Evolutionary conservation across 176 grass and related monocot species (phyloP), one percentile per base, ranked within the genome.

Genomic region (Pontederia crassipes): DNA sequence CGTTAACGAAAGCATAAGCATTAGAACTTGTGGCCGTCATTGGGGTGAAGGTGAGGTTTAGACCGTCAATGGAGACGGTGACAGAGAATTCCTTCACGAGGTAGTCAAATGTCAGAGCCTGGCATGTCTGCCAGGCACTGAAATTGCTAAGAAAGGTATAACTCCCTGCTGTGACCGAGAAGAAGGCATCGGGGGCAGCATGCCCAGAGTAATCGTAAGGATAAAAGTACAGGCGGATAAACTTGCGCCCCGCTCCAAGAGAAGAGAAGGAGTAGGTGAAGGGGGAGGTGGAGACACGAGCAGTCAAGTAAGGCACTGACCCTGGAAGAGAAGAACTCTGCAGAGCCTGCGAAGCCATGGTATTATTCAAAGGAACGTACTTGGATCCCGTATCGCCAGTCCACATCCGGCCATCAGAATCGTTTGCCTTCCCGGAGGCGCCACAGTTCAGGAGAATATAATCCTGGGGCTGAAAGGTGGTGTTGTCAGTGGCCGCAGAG

Each of bases 1-100:
- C 78, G 57, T 75, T 80, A n/a, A 80, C 48, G 55, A 80, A 80
- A 54, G 71, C 78, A 62, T 62, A 80, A 40, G 32, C 32, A 40
- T 40, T 40, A 16, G 71, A 64, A 10, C 54, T 48, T 1, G 46
- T 50, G 0, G 48, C 29, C 8, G 32, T 48, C 10, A 26, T 59
- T 28, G 78, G 66, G 8, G 52, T 4, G 57, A 70, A 70, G 9
- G 67, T 56, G 29, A 70, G 17, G 29, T 58, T 18, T 10, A 70
- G 54, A 8, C 16, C 26, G 1, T 9, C 35, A 56, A 26, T 57
- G 48, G 40, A 46, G 49, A 70, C 12, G 26, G 56, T 48, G 35
- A 70, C 10, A 4, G 67, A 48, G 67, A 58, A 70, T 47, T 70
- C 67, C 32, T 12, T 32, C 8, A 70, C 8, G 8, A 70, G 35